Evolutionary conservation across 768 basidiomycete genomes (phyloP).

Genomic region (Hydnum rufescens): DNA sequence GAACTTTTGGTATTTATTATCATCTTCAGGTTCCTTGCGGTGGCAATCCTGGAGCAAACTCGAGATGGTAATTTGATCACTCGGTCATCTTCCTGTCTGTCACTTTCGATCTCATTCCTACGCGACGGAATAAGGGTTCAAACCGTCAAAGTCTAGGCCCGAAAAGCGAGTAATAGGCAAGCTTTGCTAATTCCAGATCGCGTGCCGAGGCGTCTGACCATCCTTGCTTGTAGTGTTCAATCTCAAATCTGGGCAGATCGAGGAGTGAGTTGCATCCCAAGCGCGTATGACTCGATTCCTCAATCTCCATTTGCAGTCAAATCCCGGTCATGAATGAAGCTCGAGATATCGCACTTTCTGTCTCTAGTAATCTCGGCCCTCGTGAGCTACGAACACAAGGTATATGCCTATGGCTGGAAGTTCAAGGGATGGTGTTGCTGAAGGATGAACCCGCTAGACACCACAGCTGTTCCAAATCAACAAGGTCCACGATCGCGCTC

Average conservation of each 20-base stretch:
- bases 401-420: constrained; percentile 14
- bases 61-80: no score
- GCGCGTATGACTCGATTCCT: background rate
- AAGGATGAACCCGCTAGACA: constrained; percentile 29
- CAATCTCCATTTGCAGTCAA: constrained; percentile 24
- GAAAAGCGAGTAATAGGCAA: constrained; percentile 60
- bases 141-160: constrained; percentile 45
- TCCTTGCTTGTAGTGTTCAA: constrained; percentile 34
- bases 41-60: constrained; percentile 47
- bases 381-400: constrained; percentile 58
- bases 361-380: constrained; percentile 40
- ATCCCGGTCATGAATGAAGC: constrained; percentile 57
- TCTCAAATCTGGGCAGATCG: constrained; percentile 39
- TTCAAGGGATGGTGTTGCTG: background rate
- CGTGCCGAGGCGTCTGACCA: background rate
- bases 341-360: constrained; percentile 44
- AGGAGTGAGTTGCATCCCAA: constrained; percentile 14
- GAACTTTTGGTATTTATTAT: background rate
- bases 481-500: constrained; percentile 18
- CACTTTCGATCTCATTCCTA: no score
- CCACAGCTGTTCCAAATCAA: constrained; percentile 64
- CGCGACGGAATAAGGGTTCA: no score
- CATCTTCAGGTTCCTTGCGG: constrained; percentile 29
- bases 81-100: no score
- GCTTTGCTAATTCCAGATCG: constrained; percentile 11